Base-by-base conservation (phyloP, 306 rosid species). In the Chamaecrista fasciculata region DNA sequence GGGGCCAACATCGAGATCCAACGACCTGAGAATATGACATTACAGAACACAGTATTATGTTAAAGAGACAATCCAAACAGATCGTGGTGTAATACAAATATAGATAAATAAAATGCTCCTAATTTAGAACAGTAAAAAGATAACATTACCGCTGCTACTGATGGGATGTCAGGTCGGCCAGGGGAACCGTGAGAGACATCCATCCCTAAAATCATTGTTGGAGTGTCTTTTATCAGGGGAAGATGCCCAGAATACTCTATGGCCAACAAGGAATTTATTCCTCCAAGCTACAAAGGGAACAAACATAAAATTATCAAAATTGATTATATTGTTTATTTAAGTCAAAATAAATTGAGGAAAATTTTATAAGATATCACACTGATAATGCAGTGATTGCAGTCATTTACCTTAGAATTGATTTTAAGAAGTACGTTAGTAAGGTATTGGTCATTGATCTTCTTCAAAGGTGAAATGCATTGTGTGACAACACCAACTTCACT, bases 151-250 rank as follows among this genome's bases (percentile, higher is more conserved):
- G 98, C 98, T 44, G 97, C 95, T 67, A 94, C 70, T 18, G 97
- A 94, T 73, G 98, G 97, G 65, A 71, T 31, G 66, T 88, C 94
- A 75, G 94, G 80, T 51, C 57, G 84, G 46, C 92, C 86, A 56
- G 83, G 89, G 64, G 94, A 82, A 29, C 89, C 86, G 49, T 90
- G 98, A 29, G 97, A 94, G 23, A 90, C 97, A 74, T 94, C 98
- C 91, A 94, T 88, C 42, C 98, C 98, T 84, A 94, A 74, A 79
- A 93, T 93, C 86, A 93, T 63, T 2, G 98, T 93, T 46, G 98
- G 94, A 60, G 81, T 80, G 76, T 88, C 96, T 69, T 82, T 85
- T 33, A 93, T 76, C 31, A 88, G 42, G 33, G 97, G 97, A 76
- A 94, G 75, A 76, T 79, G 10, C 65, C 90, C 79, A 56, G 85